A percentile compares a stretch with the other conserved stretches of the same genome.
Evolutionary conservation across 192 early-diverging fungal species (phyloP).

Genomic region (Coemansia sp.): DNA sequence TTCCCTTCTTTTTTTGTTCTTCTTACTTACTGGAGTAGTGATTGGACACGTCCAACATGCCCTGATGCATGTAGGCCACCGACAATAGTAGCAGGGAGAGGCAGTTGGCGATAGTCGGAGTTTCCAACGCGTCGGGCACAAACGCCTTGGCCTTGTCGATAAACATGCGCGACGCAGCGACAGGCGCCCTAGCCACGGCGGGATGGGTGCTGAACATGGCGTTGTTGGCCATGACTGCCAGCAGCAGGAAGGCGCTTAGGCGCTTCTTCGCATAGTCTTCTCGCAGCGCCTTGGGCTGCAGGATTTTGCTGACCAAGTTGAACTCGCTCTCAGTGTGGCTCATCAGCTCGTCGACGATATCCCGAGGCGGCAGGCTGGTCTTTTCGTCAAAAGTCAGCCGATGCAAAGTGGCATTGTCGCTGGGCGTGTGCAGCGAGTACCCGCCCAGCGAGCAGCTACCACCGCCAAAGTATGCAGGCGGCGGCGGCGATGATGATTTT

Average conservation of each 20-base stretch:
- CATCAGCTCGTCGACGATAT: slow-evolving; percentile 46
- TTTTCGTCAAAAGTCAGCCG: slow-evolving; percentile 30
- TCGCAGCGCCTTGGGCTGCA: slow-evolving; percentile 37
- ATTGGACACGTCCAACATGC: slow-evolving; percentile 39
- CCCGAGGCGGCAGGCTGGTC: slow-evolving; percentile 30
- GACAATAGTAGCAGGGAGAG: slow-evolving; percentile 39
- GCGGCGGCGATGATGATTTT: slow-evolving; percentile 4
- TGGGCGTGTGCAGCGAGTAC: slow-evolving; percentile 13
- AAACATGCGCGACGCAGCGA: slow-evolving; percentile 22
- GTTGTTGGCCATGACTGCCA: slow-evolving; percentile 49
- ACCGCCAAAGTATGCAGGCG: slow-evolving; percentile 6
- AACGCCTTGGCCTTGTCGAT: slow-evolving; percentile 38
- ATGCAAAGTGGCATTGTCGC: background rate
- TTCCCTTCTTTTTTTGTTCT: background rate
- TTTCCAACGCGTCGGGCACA: slow-evolving; percentile 42
- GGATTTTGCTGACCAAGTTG: slow-evolving; percentile 49
- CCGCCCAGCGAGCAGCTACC: slow-evolving; percentile 1
- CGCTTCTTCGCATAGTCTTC: slow-evolving; percentile 19
- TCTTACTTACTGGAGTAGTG: slow-evolving; percentile 52
- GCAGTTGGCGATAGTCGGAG: slow-evolving; percentile 28
- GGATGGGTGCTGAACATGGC: slow-evolving; percentile 41
- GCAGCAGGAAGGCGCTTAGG: slow-evolving; percentile 29
- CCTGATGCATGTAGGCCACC: slow-evolving; percentile 41
- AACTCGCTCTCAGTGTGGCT: slow-evolving; percentile 27
- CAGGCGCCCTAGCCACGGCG: slow-evolving; percentile 16